Evolutionary conservation across 2,329 filamentous ascomycete genomes (phyloP), one percentile per base, ranked within the genome.

Genomic region (Neofusicoccum umdonicola): DNA sequence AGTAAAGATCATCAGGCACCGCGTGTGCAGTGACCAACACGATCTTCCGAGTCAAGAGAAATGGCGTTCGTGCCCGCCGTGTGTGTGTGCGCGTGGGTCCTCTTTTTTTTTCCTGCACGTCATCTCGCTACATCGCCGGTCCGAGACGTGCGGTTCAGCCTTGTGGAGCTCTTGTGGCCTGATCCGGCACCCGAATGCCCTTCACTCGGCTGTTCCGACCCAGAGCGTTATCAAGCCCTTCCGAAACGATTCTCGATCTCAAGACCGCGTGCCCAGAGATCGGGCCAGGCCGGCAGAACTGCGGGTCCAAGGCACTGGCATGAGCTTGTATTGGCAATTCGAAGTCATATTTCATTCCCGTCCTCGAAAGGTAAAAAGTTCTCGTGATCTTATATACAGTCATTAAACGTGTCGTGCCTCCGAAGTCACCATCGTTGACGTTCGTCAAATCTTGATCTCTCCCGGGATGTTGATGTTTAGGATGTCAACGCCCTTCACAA

Each of bases 401-500:
- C 58, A 51, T 62, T 50, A 62, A 17, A 50, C 12, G 19, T n/a
- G 11, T 8, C 11, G 9, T 47, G n/a, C 31, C 22, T 27, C 12
- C 11, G n/a, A 34, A 45, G n/a, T 31, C 27, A 12, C 45, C 19
- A 27, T 17, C 22, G 22, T 8, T 35, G 34, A 27, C 13, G 13
- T 8, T 12, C n/a, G n/a, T 62, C 51, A 81, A 17, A 81, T 81
- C 72, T 79, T 80, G 48, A 81, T 77, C 71, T 81, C 79, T 48
- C 74, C 74, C 22, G 81, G 80, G 17, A 82, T 70, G 17, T 73
- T 73, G 66, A 83, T 73, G 67, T 80, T 75, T 69, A 82, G 65
- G 57, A 83, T 79, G 66, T 83, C 80, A 47, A 75, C 76, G 0
- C 90, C 90, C 58, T 82, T 84, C 74, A 89, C 78, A 54, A 98